A percentile compares a stretch with the other conserved stretches of the same genome.
Conservation (phyloP, 495 filamentous ascomycete genomes). For the Poronia punctata region DNA sequence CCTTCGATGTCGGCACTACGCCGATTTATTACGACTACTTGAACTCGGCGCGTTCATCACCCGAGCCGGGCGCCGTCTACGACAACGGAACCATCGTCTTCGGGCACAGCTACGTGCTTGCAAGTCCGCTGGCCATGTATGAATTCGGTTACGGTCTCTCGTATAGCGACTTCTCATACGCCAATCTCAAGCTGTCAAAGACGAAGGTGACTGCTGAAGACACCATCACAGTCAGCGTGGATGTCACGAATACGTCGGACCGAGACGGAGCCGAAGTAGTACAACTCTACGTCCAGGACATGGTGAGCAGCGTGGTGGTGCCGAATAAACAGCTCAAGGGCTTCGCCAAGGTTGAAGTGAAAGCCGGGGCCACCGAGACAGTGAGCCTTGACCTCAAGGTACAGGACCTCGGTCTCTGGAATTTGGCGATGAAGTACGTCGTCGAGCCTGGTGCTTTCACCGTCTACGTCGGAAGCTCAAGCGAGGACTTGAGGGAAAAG, state of each 20-base stretch:
- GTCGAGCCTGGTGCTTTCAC: slow-evolving; percentile 62
- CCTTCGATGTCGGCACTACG: slow-evolving; percentile 54
- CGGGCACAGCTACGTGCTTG: slow-evolving; percentile 59
- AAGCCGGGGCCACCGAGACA: slow-evolving; percentile 50
- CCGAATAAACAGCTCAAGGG: slow-evolving; percentile 62
- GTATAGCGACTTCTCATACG: slow-evolving; percentile 57
- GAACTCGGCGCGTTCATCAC: slow-evolving; percentile 52
- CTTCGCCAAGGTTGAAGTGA: slow-evolving; percentile 59
- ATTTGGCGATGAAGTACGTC: slow-evolving; percentile 57
- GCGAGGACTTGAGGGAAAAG: slow-evolving; percentile 48
- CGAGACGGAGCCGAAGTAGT: slow-evolving; percentile 60
- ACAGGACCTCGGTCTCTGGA: slow-evolving; percentile 50
- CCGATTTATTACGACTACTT: slow-evolving; percentile 67
- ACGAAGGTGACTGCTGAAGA: slow-evolving; percentile 36
- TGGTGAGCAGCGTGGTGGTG: slow-evolving; percentile 54
- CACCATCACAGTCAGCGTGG: slow-evolving; percentile 48
- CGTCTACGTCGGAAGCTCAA: slow-evolving; percentile 51
- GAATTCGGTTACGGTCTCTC: slow-evolving; percentile 64
- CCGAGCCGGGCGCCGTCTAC: slow-evolving; percentile 40
- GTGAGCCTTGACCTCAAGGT: slow-evolving; percentile 49
- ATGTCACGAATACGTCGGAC: slow-evolving; percentile 49
- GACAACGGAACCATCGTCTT: slow-evolving; percentile 56
- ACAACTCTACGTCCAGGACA: slow-evolving; percentile 58
- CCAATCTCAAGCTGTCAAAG: slow-evolving; percentile 39
- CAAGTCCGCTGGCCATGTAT: slow-evolving; percentile 50